A percentile compares a stretch with the other conserved stretches of the same genome.
These are phyloP conservation scores for Tephrocybe sp. DNA, from an alignment of 768 basidiomycete genomes.

Conservation along the genomic window DNA sequence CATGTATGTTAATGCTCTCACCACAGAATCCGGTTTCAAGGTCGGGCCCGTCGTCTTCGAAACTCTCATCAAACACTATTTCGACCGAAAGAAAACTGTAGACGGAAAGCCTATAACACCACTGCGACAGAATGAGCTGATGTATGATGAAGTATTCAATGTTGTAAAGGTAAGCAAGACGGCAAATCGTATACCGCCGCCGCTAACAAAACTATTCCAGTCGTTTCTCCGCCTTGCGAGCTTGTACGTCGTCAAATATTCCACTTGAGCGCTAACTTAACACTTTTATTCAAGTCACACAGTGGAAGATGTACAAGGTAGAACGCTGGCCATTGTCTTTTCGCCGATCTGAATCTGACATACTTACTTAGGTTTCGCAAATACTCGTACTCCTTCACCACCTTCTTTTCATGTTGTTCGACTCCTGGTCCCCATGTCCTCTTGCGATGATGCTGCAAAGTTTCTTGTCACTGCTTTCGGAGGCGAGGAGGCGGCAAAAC, in stretches of 20 bases:
- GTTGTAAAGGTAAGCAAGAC: conserved; percentile 58
- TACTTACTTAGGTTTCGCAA: conserved; percentile 54
- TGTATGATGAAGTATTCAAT: conserved; percentile 80
- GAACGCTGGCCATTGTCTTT: neutral
- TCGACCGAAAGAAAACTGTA: conserved; percentile 54
- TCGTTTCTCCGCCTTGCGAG: conserved; percentile 74
- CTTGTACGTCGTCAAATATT: conserved; percentile 35
- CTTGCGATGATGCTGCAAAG: conserved; percentile 71
- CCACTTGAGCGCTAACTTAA: neutral
- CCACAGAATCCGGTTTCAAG: conserved; percentile 58
- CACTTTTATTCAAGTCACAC: conserved; percentile 54
- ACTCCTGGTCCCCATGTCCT: conserved; percentile 68
- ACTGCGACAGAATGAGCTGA: conserved; percentile 67
- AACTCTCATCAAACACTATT: conserved; percentile 84
- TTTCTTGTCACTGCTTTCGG: conserved; percentile 77
- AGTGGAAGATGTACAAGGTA: conserved; percentile 77
- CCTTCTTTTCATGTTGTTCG: conserved; percentile 79
- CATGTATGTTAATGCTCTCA: conserved; percentile 50
- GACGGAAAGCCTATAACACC: conserved; percentile 39
- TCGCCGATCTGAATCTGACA: neutral
- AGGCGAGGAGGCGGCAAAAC: conserved; percentile 70
- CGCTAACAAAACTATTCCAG: conserved; percentile 29
- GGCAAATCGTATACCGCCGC: neutral
- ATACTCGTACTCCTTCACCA: conserved; percentile 79
- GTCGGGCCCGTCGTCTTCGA: conserved; percentile 73